A percentile compares a stretch with the other conserved stretches of the same genome.
These are phyloP conservation scores for Phellinidium pouzarii DNA, from an alignment of 1,284 basidiomycete species.

Conservation along the genomic window DNA sequence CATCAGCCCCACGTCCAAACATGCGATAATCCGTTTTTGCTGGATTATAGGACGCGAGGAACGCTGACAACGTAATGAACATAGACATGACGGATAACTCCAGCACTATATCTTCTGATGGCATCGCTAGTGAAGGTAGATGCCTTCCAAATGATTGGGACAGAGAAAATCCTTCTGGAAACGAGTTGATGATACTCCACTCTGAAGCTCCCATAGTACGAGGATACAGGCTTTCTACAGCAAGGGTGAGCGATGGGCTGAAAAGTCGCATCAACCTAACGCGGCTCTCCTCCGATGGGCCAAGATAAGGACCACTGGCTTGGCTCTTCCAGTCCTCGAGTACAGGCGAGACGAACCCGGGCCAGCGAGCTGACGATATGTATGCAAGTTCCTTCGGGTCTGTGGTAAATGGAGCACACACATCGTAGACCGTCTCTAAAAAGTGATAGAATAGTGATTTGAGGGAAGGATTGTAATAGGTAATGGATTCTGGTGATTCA, in stretches of 20 bases:
- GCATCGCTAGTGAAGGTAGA: constrained; percentile 20
- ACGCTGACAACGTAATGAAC: constrained; percentile 77
- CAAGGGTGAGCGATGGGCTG: constrained; percentile 49
- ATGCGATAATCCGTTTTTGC: constrained; percentile 74
- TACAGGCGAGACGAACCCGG: constrained; percentile 63
- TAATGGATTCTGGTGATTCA: constrained; percentile 21
- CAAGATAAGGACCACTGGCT: constrained; percentile 23
- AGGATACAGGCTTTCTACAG: constrained; percentile 60
- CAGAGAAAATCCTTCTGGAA: constrained; percentile 32
- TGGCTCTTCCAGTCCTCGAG: constrained; percentile 42
- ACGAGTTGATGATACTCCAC: constrained; percentile 47
- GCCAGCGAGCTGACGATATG: constrained; percentile 75
- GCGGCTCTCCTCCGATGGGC: constrained; percentile 49
- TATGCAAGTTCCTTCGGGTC: constrained; percentile 70
- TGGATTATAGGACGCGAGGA: constrained; percentile 84
- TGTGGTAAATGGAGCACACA: constrained; percentile 59
- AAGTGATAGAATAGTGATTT: constrained; percentile 62
- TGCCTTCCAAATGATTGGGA: constrained; percentile 18
- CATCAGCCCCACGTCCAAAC: constrained; percentile 68
- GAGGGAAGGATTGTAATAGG: constrained; percentile 47
- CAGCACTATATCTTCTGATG: constrained; percentile 6
- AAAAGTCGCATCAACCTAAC: constrained; percentile 57
- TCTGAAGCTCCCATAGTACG: constrained; percentile 52
- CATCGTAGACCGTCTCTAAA: constrained; percentile 53
- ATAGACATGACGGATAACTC: constrained; percentile 57